phyloP scores from a whole-genome alignment of 139 green algal genomes.

The Tetraselmis chui region DNA sequence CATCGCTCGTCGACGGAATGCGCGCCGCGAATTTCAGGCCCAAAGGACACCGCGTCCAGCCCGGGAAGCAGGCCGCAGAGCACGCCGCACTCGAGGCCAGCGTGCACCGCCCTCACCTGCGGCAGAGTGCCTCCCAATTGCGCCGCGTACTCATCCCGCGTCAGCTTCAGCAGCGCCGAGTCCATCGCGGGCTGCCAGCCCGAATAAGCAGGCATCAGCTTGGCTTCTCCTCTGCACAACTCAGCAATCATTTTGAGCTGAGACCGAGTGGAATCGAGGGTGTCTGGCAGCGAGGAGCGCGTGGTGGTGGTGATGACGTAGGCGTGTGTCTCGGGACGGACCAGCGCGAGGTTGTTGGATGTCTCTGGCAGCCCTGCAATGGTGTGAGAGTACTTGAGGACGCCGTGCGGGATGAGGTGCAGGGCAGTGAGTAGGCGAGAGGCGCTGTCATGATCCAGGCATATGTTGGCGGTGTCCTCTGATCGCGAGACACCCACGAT shows the following conservation, averaged over 20 bases:
- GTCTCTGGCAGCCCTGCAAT: slow-evolving; percentile 68
- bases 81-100: slow-evolving; percentile 12
- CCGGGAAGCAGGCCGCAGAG: slow-evolving; percentile 9
- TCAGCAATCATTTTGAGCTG: no score
- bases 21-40: slow-evolving; percentile 66
- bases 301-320: slow-evolving; percentile 38
- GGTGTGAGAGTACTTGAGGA: slow-evolving; percentile 49
- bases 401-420: slow-evolving; percentile 51
- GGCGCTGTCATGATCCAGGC: slow-evolving; percentile 14
- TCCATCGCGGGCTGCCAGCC: slow-evolving; percentile 56
- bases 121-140: slow-evolving; percentile 28
- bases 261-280: no score
- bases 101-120: slow-evolving; percentile 24
- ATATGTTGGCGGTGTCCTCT: background rate
- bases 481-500: slow-evolving; percentile 2
- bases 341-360: slow-evolving; percentile 60
- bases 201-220: no score
- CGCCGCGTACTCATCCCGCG: slow-evolving; percentile 20
- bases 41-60: slow-evolving; percentile 59
- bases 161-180: slow-evolving; percentile 37
- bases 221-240: no score
- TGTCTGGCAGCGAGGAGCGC: slow-evolving; percentile 40
- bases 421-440: slow-evolving; percentile 43
- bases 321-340: slow-evolving; percentile 10
- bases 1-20: slow-evolving; percentile 66